Evolutionary conservation across 352 stramenopile species (phyloP), one percentile per base, ranked within the genome.

Genomic region (Globisporangium paroecandrum): DNA sequence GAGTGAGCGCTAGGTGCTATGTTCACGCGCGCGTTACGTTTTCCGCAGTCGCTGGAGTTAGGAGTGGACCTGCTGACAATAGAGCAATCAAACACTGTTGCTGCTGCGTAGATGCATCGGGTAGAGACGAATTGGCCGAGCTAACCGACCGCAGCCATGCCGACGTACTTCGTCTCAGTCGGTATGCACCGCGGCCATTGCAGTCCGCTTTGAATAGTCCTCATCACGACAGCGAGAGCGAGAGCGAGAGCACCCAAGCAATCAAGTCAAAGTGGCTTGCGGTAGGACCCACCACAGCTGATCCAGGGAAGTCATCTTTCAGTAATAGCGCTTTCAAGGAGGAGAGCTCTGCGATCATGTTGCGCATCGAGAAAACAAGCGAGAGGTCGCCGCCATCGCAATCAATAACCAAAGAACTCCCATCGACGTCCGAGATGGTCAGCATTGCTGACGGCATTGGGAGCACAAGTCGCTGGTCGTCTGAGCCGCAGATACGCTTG

Each of bases 381-480:
- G 4, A 32, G 29, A 32, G 29, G 29, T 32, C 29, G 4, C 29
- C 29, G 4, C 29, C 29, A 32, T 4, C 29, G 29, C 29, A 32
- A 32, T 7, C 29, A 32, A 32, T 8, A 32, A 7, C 29, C 29
- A 32, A 32, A 32, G 29, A 82, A 27, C 70, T 83, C 0, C 76
- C 76, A 8, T 80, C 76, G n/a, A 83, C 73, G 6, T 83, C 76
- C 1, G 73, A 80, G 65, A 83, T 83, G 76, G 66, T 83, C 25
- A 46, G 61, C 18, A 78, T 83, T 36, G 32, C 66, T 1, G 63
- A 74, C 9, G 43, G 13, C 4, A 8, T 20, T 0, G 20, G 20
- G 10, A n/a, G 4, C 15, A 1, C 1, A 12, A 47, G 56, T 36
- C 46, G 2, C 54, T 20, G 5, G 13, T 22, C 27, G 13, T 13